Evolutionary conservation across 805 yeast genomes (phyloP), one percentile per base, ranked within the genome.

Genomic region (Starmerella riodocensis): DNA sequence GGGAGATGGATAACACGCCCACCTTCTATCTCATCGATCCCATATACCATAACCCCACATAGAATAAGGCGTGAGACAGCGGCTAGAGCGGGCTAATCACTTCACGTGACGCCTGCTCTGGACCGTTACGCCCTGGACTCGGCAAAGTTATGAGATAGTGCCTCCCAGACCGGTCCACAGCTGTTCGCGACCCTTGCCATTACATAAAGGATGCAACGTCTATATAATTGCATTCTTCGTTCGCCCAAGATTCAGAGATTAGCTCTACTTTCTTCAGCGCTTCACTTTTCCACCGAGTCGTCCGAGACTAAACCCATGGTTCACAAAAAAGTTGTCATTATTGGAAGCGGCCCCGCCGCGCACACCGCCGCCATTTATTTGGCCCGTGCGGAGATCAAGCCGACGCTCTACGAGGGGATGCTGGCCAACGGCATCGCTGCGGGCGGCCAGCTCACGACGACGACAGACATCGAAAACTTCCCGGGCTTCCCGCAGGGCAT

Each of bases 291-390:
- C 1, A 34, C 38, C 3, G 37, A 34, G 24, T 17, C 19, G 13
- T 6, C n/a, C 25, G 36, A 39, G 19, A 18, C 28, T 11, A 29
- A 26, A 16, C 41, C 30, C 28, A 45, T 42, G 45, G 41, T 45
- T 16, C 63, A 59, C 51, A 50, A 50, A 34, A 47, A 42, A 12
- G 63, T 60, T 23, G 60, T 59, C 34, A 60, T 60, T 32, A 56
- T 60, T 36, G 97, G 98, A 32, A 86, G 96, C 40, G 98, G 98
- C 53, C 98, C 98, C 41, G 98, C 98, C 42, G 98, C 96, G 40
- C 95, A 91, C 71, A 91, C 98, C 32, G 98, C 98, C 37, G 98
- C 98, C 50, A 83, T 91, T 61, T 91, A 91, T 63, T 69, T 91
- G 40, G 78, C 97, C 23, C 78, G 98, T 64, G 98, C 98, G 31